These are phyloP conservation scores for Firmiana major DNA, from an alignment of 345 rosid species.

Conservation along the genomic window DNA sequence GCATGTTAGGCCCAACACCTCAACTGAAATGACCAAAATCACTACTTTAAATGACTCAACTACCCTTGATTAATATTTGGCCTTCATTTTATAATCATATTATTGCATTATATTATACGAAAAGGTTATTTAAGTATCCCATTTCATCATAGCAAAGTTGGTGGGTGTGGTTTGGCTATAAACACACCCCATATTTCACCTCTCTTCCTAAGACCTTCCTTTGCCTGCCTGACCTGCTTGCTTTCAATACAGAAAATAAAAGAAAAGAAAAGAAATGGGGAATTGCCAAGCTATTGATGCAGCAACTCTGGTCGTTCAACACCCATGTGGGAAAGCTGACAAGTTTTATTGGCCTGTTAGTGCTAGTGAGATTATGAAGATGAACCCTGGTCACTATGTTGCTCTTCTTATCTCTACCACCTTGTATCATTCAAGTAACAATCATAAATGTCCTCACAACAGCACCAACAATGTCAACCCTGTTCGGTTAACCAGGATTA, in stretches of 20 bases:
- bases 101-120: too few relatives aligned
- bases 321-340: constrained; percentile 72
- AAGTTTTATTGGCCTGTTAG: constrained; percentile 55
- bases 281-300: constrained; percentile 92
- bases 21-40: background rate
- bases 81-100: too few relatives aligned
- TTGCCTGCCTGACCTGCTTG: background rate
- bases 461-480: constrained; percentile 18
- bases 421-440: constrained; percentile 31
- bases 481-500: constrained; percentile 74
- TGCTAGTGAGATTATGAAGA: constrained; percentile 71
- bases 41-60: background rate
- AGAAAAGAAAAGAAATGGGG: constrained; percentile 46
- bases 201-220: constrained; percentile 3
- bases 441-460: constrained; percentile 4
- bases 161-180: constrained; percentile 36
- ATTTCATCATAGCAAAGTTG: background rate
- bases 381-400: constrained; percentile 88
- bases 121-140: too few relatives aligned
- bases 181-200: constrained; percentile 21
- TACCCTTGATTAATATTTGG: too few relatives aligned
- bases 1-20: background rate
- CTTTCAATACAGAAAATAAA: background rate
- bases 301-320: constrained; percentile 68
- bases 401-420: constrained; percentile 86